Evolutionary conservation across 2,329 filamentous ascomycete genomes (phyloP), one percentile per base, ranked within the genome.

Genomic region (Paraconiothyrium brasiliense): DNA sequence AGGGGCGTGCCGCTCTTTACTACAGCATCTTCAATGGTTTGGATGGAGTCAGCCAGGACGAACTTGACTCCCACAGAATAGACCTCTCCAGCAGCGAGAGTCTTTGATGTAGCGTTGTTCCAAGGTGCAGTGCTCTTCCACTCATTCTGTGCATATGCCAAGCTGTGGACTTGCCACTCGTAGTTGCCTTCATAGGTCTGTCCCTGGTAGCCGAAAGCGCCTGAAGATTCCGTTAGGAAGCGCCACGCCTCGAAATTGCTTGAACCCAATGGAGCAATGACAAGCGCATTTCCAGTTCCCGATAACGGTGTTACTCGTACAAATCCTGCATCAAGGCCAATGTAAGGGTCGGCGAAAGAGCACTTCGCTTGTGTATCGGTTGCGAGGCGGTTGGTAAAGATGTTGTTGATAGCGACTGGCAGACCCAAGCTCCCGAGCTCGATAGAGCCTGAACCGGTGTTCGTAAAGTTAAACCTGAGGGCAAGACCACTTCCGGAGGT

Each of bases 171-270:
- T 65, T 87, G 84, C 86, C 86, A 89, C 65, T 87, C 85, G 61
- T 89, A 89, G 62, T 86, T 83, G 0, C 86, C 86, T 67, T 89
- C 86, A 61, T 86, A 89, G 0, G 82, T 85, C 65, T 88, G 86
- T 49, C 82, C 84, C 0, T 78, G 75, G 30, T 79, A 78, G n/a
- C 67, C 59, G 48, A 71, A 69, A 11, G 60, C 64, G 3, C 70
- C 68, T 1, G 55, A 22, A 1, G 78, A 72, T 69, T 89, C 86
- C 0, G 64, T 46, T 0, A 89, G 77, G 59, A 85, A 84, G 7
- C 84, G 77, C 74, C 86, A 89, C 1, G 84, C 86, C 67, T 89
- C 86, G 16, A 89, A 75, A 0, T 81, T 80, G 0, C 84, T 81
- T 4, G 75, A 79, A n/a, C 76, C 79, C 3, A 88, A 73, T 1